Percentiles rank a stretch among this genome's conserved stretches.
These are phyloP conservation scores for Russula sp. DNA, from an alignment of 768 basidiomycete genomes.

Conservation along the genomic window DNA sequence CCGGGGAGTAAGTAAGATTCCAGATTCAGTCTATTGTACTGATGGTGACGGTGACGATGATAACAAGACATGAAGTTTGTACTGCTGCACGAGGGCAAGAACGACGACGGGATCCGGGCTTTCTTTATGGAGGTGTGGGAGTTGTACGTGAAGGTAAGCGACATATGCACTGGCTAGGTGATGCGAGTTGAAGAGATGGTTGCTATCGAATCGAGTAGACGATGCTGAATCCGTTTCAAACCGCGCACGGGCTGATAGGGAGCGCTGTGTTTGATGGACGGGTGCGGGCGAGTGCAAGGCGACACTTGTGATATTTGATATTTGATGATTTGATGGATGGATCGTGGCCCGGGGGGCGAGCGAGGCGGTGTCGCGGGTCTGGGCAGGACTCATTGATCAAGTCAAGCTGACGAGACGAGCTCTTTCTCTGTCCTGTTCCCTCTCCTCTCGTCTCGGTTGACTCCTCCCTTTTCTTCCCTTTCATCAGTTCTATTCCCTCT, in stretches of 20 bases:
- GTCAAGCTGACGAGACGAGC: no score
- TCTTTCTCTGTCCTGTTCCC: slow-evolving; percentile 21
- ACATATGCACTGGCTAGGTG: neutral
- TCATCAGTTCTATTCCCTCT: slow-evolving; percentile 18
- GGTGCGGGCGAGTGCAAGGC: slow-evolving; percentile 81
- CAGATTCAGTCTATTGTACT: neutral
- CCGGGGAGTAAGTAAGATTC: slow-evolving; percentile 68
- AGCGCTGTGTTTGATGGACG: slow-evolving; percentile 77
- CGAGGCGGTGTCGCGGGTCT: neutral
- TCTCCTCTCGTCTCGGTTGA: slow-evolving; percentile 15
- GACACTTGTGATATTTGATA: slow-evolving; percentile 45
- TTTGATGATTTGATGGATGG: neutral
- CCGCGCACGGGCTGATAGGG: slow-evolving; percentile 75
- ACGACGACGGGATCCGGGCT: slow-evolving; percentile 89
- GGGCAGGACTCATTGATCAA: neutral
- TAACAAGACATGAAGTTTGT: slow-evolving; percentile 87
- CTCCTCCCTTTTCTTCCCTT: slow-evolving; percentile 23
- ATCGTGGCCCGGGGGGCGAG: neutral
- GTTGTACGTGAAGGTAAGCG: slow-evolving; percentile 83
- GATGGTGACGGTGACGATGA: slow-evolving; percentile 21
- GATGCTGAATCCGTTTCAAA: slow-evolving; percentile 93
- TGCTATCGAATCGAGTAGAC: slow-evolving; percentile 41
- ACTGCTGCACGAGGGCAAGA: slow-evolving; percentile 89
- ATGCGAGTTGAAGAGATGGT: neutral
- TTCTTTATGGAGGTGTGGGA: slow-evolving; percentile 99